Conservation (phyloP, 208 protist genomes). For the Porcisia deanei region DNA sequence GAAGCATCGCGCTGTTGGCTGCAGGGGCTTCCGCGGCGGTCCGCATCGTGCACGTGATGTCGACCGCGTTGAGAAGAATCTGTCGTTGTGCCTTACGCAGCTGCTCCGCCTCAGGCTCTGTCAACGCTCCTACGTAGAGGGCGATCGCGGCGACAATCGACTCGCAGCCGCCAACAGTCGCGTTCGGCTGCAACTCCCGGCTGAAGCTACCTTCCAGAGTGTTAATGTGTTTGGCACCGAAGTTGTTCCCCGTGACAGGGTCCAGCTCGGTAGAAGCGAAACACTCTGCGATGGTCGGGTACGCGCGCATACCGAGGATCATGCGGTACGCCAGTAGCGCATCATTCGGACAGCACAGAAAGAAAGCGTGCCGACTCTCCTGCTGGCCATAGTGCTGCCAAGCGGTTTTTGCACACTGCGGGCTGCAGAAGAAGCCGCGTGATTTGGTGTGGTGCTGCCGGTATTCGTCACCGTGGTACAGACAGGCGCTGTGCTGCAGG, state of each 20-base stretch:
- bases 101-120: slow-evolving; percentile 54
- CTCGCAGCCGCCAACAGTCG: slow-evolving; percentile 69
- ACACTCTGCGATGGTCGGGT: slow-evolving; percentile 28
- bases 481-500: slow-evolving; percentile 63
- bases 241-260: slow-evolving; percentile 33
- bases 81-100: slow-evolving; percentile 76
- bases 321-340: slow-evolving; percentile 74
- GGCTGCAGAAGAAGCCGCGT: slow-evolving; percentile 88
- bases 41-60: slow-evolving; percentile 61
- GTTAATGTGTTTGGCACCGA: slow-evolving; percentile 42
- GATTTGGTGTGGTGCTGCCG: slow-evolving; percentile 49
- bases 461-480: slow-evolving; percentile 72
- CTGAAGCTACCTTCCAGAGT: slow-evolving; percentile 58
- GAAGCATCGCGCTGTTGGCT: slow-evolving; percentile 27
- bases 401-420: slow-evolving; percentile 47
- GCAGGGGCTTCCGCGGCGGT: slow-evolving; percentile 26
- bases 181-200: slow-evolving; percentile 56
- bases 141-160: slow-evolving; percentile 59
- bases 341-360: slow-evolving; percentile 84
- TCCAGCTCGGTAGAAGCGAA: slow-evolving; percentile 39
- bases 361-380: slow-evolving; percentile 74
- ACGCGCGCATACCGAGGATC: slow-evolving; percentile 38
- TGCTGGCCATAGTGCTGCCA: slow-evolving; percentile 78
- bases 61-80: slow-evolving; percentile 61
- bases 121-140: slow-evolving; percentile 68